phyloP scores from a whole-genome alignment of 176 grass and related monocot species.

The Juncus inflexus region DNA sequence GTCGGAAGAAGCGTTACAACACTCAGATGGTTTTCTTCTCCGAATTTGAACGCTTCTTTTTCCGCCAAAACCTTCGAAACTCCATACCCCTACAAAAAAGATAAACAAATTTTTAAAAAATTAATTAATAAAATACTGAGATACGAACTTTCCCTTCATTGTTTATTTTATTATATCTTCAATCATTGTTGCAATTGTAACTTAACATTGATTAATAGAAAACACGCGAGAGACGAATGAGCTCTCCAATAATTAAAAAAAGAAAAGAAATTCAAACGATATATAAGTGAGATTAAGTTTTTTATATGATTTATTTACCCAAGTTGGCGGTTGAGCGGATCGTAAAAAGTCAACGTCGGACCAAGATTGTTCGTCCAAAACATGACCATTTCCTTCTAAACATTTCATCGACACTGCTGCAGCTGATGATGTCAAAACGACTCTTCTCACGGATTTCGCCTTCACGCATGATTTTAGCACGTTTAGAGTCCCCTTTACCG shows the following conservation, averaged over 20 bases:
- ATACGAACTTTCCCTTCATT: too few species aligned
- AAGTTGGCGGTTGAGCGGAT: constrained; percentile 20
- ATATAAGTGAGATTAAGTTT: neutral
- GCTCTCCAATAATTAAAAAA: too few species aligned
- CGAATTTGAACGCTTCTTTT: constrained; percentile 51
- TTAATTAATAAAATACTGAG: neutral
- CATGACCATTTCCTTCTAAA: constrained; percentile 35
- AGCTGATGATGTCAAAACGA: constrained; percentile 64
- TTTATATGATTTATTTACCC: constrained; percentile 27
- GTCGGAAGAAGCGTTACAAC: constrained; percentile 46
- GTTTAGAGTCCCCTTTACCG: constrained; percentile 46
- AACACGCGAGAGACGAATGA: too few species aligned
- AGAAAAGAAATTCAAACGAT: too few species aligned
- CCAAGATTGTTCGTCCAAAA: constrained; percentile 56
- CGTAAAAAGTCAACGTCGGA: constrained; percentile 53
- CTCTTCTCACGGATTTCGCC: constrained; percentile 54
- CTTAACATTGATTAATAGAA: too few species aligned
- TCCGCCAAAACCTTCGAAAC: constrained; percentile 45
- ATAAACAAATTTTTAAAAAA: neutral
- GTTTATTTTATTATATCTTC: too few species aligned
- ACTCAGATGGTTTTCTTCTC: constrained; percentile 43
- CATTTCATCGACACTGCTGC: constrained; percentile 35
- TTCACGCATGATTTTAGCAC: constrained; percentile 59
- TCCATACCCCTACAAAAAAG: constrained; percentile 46
- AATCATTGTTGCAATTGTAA: too few species aligned